phyloP scores from a whole-genome alignment of 306 rosid species.

The Cicer arietinum region DNA sequence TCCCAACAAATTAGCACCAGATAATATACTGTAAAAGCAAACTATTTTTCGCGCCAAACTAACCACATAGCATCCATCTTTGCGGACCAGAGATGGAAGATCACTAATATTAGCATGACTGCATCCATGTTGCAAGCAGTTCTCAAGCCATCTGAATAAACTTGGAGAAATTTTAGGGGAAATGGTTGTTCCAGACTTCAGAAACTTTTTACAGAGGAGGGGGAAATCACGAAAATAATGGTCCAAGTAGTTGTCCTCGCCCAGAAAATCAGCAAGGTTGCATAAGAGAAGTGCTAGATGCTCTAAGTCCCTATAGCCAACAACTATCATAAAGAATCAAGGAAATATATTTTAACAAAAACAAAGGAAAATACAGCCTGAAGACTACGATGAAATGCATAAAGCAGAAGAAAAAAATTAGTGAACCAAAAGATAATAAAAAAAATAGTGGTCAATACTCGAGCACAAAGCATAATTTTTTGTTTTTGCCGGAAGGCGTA shows the following conservation, averaged over 20 bases:
- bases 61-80: conserved; percentile 74
- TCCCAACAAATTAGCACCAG: conserved; percentile 79
- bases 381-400: conserved; percentile 28
- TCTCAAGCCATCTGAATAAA: conserved; percentile 93
- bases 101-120: conserved; percentile 57
- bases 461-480: conserved; percentile 3
- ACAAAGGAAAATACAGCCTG: conserved; percentile 29
- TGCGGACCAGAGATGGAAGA: conserved; percentile 69
- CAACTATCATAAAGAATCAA: conserved; percentile 40
- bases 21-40: conserved; percentile 82
- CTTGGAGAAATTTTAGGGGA: conserved; percentile 71
- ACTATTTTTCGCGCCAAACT: conserved; percentile 84
- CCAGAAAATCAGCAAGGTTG: conserved; percentile 72
- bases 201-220: conserved; percentile 58
- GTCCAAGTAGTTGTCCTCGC: conserved; percentile 78
- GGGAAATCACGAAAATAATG: conserved; percentile 95
- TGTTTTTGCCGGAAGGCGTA: not conserved
- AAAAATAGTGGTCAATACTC: conserved; percentile 13
- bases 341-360: conserved; percentile 14
- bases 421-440: conserved; percentile 17
- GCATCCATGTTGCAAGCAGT: conserved; percentile 77
- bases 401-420: conserved; percentile 39
- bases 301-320: conserved; percentile 76
- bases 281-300: conserved; percentile 75
- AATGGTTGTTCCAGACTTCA: conserved; percentile 46